phyloP scores from a whole-genome alignment of 176 grass and related monocot genomes.

The Ensete ventricosum region DNA sequence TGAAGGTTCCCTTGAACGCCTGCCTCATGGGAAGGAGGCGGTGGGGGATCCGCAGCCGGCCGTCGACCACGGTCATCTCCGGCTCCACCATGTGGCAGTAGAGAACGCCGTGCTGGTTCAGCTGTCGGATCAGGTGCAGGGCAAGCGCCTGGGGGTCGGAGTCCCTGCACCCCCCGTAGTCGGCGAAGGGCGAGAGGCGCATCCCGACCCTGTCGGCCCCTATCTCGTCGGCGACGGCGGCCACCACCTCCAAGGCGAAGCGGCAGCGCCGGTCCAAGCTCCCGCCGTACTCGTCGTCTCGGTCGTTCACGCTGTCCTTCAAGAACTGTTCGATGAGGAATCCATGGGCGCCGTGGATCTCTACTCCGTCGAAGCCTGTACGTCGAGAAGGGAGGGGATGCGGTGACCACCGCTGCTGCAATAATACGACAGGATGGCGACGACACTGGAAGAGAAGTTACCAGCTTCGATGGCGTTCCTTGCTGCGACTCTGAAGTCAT shows the following conservation, averaged over 20 bases:
- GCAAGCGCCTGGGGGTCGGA: constrained; percentile 29
- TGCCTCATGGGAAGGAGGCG: constrained; percentile 26
- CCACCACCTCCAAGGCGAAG: constrained; percentile 40
- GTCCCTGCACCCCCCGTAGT: constrained; percentile 27
- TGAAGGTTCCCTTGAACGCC: constrained; percentile 31
- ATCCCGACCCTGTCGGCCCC: constrained; percentile 22
- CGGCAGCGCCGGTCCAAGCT: constrained; percentile 28
- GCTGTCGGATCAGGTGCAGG: constrained; percentile 17
- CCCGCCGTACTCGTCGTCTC: constrained; percentile 37
- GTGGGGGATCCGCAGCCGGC: constrained; percentile 17
- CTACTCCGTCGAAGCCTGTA: constrained; percentile 45
- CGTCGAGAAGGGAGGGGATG: background rate
- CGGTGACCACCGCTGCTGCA: too few relatives aligned
- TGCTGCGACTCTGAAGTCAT: constrained; percentile 48
- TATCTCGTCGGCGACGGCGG: constrained; percentile 22
- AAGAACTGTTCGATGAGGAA: constrained; percentile 55
- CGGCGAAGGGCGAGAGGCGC: constrained; percentile 25
- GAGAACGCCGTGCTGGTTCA: constrained; percentile 25
- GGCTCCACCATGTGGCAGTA: constrained; percentile 38
- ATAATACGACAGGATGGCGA: too few relatives aligned
- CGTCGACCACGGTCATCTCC: constrained; percentile 13
- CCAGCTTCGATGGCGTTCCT: constrained; percentile 52
- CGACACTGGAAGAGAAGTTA: constrained; percentile 3
- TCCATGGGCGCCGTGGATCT: constrained; percentile 43
- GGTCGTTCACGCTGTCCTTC: constrained; percentile 46